Base-by-base conservation (phyloP, 768 basidiomycete species). In the Lactarius pseudohatsudake region DNA sequence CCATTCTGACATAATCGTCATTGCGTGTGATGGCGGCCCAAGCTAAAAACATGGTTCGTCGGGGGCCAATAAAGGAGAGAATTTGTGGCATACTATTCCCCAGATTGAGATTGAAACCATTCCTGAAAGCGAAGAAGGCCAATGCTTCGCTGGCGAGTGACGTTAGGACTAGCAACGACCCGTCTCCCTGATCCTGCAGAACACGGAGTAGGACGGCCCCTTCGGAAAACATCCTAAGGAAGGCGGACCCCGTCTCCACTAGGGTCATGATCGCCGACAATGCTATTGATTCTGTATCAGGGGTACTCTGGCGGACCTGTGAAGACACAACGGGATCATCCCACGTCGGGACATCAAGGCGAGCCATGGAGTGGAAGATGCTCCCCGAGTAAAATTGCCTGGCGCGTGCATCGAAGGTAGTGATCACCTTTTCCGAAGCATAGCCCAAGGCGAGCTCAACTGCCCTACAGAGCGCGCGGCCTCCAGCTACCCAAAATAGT, bases 271-370 rank as follows among this genome's bases (percentile, higher is more conserved):
- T 79, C 10, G 85, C 86, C 40, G 81, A 79, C 85, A 88, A 91
- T 8, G 86, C 86, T 53, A 88, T 79, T 57, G 79, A 82, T 4
- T 77, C 55, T 38, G 54, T 63, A 75, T 54, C 69, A 16, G 22
- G 26, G 11, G 11, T 11, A 77, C 58, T 77, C 76, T 80, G 74
- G 62, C 80, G 77, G n/a, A 82, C 79, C 68, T 90, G 90, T 32
- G 83, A 79, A 69, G 87, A 86, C 9, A 91, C 79, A 9, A 81
- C 81, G 7, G 87, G 81, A 74, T 91, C 88, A 59, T 87, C 83
- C 67, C 85, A 92, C 0, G 91, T 91, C 2, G 90, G 89, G 3
- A 91, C 80, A 74, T 93, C 91, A 47, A 93, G 82, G 10, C 91
- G 83, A 32, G 84, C 85, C 74, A 88, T 82, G 9, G 88, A 86